Base-by-base conservation (phyloP, 2,329 filamentous ascomycete genomes). In the Shiraia sp. region DNA sequence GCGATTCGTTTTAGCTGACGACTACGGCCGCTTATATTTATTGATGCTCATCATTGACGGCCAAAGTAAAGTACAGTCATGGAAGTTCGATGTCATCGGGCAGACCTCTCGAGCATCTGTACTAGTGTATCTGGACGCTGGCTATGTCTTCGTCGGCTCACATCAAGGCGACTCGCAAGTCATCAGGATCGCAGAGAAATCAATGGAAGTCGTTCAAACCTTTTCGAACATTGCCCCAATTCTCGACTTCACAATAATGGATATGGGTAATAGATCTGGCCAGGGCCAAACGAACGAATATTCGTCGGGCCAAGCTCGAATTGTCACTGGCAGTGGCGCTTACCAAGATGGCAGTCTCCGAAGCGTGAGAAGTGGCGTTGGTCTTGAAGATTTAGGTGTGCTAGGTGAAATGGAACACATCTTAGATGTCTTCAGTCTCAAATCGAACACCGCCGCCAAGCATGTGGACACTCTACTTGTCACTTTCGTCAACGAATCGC, bases 221-320 rank as follows among this genome's bases (percentile, higher is more conserved):
- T 77, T 95, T 41, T 75, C 81, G 3, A 99, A 96, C 61, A 89
- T 97, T 56, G 90, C 88, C 0, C 93, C 93, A 0, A 88, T 99
- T 29, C 73, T 97, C 27, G 93, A 99, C 65, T 96, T 99, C 57
- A 86, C 88, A 1, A 83, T 99, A 12, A 96, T 97, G 90, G 93
- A 97, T 61, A 87, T 97, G 78, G 92, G 91, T 0, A 91, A 90
- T 55, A 79, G 89, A 41, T 85, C 88, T 45, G 86, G 86, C 15
- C 87, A 93, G 50, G 82, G 79, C 7, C 85, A 89, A 13, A 87
- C 86, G 3, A 95, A 93, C 59, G 88, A 93, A 49, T 99, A 96
- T 61, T 95, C 91, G 0, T 96, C 92, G 1, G 93, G 93, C 0
- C 92, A 99, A 70, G 91, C 93, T 32, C 82, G 91, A 27, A 88